Evolutionary conservation across 2,329 filamentous ascomycete genomes (phyloP), one percentile per base, ranked within the genome.

Genomic region (Aspergillus arachidicola): DNA sequence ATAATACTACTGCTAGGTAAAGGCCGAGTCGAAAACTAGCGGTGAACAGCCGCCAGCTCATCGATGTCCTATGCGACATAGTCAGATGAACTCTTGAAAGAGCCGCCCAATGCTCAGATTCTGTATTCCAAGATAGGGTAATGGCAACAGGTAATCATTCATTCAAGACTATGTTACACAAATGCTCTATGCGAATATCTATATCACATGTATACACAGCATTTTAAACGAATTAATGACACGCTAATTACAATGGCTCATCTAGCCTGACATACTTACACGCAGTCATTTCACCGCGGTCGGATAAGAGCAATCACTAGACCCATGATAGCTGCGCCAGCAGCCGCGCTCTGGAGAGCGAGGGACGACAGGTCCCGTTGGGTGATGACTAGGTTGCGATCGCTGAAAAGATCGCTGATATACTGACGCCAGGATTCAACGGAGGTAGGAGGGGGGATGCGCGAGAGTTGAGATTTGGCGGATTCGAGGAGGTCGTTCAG

Each of bases 361-460:
- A 91, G 80, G n/a, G 89, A 77, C 2, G 91, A 92, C 36, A 90
- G 79, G 70, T 94, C 91, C 58, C 86, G 85, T 82, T 91, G 91
- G 50, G 86, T 85, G 65, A 92, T 71, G 56, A 84, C 81, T 71
- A 93, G 80, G 64, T 79, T 80, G 68, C 87, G 83, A 61, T 92
- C 87, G 76, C 90, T 92, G 77, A 85, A 86, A 19, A 92, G 76
- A 66, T 92, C 89, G 46, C 79, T 71, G 6, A 85, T 69, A 4
- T 79, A 80, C 7, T 81, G 79, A 69, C 79, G 83, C 82, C 86
- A 87, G 57, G 75, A 75, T 60, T 78, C 76, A 38, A 78, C 63
- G 9, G 75, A 75, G 2, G 73, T 68, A 19, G 71, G 62, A 36
- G 73, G 69, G 46, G 66, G 68, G 61, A 66, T 67, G 54, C 65